These are phyloP conservation scores for Kwoniella pini DNA, from an alignment of 768 basidiomycete genomes.

Conservation along the genomic window DNA sequence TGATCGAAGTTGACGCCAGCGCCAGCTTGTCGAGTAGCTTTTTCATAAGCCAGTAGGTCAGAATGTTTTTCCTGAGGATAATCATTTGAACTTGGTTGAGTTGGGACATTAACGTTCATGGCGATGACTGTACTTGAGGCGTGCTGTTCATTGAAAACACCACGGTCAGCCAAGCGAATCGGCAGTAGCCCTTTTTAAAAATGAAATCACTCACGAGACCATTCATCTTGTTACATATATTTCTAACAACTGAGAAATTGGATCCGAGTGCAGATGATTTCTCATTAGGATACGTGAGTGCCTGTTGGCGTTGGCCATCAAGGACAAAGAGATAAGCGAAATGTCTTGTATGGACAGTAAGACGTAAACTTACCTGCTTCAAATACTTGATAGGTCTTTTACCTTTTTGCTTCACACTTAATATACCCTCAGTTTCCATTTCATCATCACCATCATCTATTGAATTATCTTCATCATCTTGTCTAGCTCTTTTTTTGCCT, in stretches of 20 bases:
- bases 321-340: background rate
- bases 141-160: constrained; percentile 8
- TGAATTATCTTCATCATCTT: constrained; percentile 1
- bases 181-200: background rate
- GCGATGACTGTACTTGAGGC: constrained; percentile 18
- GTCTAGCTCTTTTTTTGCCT: constrained; percentile 10
- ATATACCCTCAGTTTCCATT: constrained; percentile 17
- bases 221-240: constrained; percentile 17
- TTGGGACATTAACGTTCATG: constrained; percentile 11
- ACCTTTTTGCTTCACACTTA: constrained; percentile 5
- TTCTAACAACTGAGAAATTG: constrained; percentile 5
- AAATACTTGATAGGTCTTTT: constrained; percentile 6
- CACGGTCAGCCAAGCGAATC: no score
- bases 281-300: constrained; percentile 5
- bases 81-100: background rate
- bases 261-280: constrained; percentile 3
- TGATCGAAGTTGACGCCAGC: background rate
- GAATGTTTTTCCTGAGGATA: constrained; percentile 3
- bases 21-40: background rate
- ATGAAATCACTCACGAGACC: constrained; percentile 10
- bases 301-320: background rate
- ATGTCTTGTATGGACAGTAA: no score
- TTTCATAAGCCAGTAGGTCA: background rate
- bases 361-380: constrained; percentile 6
- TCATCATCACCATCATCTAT: constrained; percentile 19